These are phyloP conservation scores for Paraleonurus japonicus DNA, from an alignment of 257 asterid species.

Conservation along the genomic window DNA sequence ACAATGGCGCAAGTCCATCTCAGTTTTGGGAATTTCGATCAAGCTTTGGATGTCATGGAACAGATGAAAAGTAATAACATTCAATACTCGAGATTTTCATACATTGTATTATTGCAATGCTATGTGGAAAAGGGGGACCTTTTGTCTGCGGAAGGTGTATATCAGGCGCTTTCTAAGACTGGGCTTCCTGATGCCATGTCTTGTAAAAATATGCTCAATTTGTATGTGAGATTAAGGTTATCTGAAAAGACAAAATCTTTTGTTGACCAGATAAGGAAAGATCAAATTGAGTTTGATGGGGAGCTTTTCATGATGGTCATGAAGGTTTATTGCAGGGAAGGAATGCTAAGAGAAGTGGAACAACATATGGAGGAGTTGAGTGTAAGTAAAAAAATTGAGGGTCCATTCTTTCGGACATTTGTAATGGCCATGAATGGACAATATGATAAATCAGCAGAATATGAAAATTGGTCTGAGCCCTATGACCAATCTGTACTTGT, in stretches of 20 bases:
- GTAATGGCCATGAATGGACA: conserved; percentile 43
- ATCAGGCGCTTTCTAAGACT: conserved; percentile 54
- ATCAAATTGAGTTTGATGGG: conserved; percentile 61
- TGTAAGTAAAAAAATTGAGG: conserved; percentile 34
- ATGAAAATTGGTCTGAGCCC: conserved; percentile 34
- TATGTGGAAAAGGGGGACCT: conserved; percentile 59
- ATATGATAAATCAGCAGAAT: conserved; percentile 26
- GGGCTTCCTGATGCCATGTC: conserved; percentile 65
- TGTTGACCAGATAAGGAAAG: conserved; percentile 58
- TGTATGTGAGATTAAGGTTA: conserved; percentile 59
- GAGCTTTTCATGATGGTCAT: conserved; percentile 61
- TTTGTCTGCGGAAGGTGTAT: conserved; percentile 70
- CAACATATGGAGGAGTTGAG: conserved; percentile 53
- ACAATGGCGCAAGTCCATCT: conserved; percentile 98
- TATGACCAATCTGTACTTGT: conserved; percentile 38
- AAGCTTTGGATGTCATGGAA: conserved; percentile 73
- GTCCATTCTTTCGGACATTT: conserved; percentile 43
- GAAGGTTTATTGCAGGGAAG: conserved; percentile 71
- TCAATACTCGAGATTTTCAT: conserved; percentile 63
- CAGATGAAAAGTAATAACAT: conserved; percentile 62
- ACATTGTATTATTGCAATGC: conserved; percentile 60
- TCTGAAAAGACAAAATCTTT: conserved; percentile 65
- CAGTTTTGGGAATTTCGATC: conserved; percentile 54
- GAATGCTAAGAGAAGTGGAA: conserved; percentile 66
- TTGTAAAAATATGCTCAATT: conserved; percentile 60